Evolutionary conservation across 1,284 basidiomycete genomes (phyloP).

Genomic region (Leccinum subrobustum): DNA sequence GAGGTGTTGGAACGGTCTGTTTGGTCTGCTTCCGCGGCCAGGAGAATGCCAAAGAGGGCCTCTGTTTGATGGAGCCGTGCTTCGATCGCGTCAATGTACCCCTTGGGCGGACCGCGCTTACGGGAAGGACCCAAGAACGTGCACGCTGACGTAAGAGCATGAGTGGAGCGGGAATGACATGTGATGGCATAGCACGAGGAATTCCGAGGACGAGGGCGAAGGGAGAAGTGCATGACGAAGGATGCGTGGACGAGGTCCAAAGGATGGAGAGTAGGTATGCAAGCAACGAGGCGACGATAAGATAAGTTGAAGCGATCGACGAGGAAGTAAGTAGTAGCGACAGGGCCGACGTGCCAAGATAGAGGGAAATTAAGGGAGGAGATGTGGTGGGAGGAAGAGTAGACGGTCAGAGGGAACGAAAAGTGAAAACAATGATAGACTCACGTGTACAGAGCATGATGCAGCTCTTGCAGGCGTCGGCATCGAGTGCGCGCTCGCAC

Average conservation of each 20-base stretch:
- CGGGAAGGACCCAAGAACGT: conserved; percentile 66
- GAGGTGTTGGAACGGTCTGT: conserved; percentile 53
- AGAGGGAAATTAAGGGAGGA: not conserved
- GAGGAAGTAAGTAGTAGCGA: not conserved
- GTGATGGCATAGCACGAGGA: not conserved
- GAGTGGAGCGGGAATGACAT: not conserved
- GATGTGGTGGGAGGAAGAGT: not conserved
- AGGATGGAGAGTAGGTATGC: not conserved
- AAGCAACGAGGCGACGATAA: not conserved
- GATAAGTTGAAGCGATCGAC: not conserved
- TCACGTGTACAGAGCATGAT: conserved; percentile 66
- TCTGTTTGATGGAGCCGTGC: conserved; percentile 85
- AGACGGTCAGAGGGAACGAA: not conserved
- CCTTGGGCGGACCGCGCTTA: conserved; percentile 69
- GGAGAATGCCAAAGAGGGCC: conserved; percentile 75
- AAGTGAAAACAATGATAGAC: conserved; percentile 31
- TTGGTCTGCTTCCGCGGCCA: conserved; percentile 64
- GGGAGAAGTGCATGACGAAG: not conserved
- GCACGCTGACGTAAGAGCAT: conserved; percentile 32
- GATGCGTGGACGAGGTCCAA: not conserved
- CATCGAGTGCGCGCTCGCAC: conserved; percentile 26
- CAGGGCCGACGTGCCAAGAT: not conserved
- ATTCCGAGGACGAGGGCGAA: not conserved
- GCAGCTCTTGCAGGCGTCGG: conserved; percentile 59
- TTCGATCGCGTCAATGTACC: conserved; percentile 87